These are phyloP conservation scores for Paramecium biaurelia DNA, from an alignment of 73 alveolate species.

Conservation along the genomic window DNA sequence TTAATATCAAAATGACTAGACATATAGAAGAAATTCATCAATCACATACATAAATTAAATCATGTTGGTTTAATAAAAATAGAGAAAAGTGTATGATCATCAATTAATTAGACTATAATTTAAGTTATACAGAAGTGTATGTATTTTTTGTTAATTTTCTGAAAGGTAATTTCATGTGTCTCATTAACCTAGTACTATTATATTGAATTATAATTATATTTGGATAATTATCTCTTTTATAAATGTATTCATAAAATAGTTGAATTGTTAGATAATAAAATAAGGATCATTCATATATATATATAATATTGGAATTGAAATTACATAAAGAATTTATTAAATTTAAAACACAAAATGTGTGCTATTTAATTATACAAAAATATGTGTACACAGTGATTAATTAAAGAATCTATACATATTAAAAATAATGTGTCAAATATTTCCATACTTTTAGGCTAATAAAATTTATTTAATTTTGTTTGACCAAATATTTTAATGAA, in stretches of 20 bases:
- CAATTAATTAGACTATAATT: not conserved
- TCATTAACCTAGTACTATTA: too few species aligned
- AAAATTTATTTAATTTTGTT: not conserved
- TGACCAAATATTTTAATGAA: conserved; percentile 22
- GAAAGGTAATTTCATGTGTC: too few species aligned
- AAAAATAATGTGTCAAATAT: not conserved
- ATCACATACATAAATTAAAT: not conserved
- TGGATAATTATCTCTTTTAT: too few species aligned
- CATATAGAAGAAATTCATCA: not conserved
- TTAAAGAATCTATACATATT: not conserved
- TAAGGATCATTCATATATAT: not conserved
- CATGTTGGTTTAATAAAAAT: not conserved
- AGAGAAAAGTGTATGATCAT: not conserved
- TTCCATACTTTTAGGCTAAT: not conserved
- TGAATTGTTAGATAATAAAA: not conserved
- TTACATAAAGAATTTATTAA: not conserved
- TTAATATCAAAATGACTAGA: not conserved
- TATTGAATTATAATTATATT: too few species aligned
- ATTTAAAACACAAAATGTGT: not conserved
- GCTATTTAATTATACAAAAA: not conserved
- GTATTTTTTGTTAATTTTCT: too few species aligned
- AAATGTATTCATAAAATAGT: not conserved
- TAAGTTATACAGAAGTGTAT: too few species aligned
- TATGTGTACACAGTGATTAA: not conserved
- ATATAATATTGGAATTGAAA: not conserved